Evolutionary conservation across 495 filamentous ascomycete species (phyloP).

Genomic region (Aspergillus funiculosus): DNA sequence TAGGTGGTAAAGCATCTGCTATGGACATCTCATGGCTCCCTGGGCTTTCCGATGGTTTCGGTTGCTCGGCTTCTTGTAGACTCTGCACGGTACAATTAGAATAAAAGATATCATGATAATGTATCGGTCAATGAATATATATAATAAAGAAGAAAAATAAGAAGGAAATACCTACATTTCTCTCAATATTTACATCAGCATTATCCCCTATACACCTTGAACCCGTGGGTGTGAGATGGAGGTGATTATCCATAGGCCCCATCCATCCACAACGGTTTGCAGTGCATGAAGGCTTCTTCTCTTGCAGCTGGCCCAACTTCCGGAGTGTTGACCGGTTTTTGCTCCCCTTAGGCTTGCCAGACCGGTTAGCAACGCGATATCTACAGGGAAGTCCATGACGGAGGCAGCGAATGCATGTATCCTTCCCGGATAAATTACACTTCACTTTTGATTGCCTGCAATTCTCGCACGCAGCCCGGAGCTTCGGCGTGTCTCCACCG

Average conservation of each 20-base stretch:
- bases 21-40: conserved; percentile 13
- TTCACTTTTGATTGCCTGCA: conserved; percentile 47
- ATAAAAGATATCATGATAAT: not conserved
- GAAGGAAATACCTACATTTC: not conserved
- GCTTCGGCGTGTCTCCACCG: conserved; percentile 31
- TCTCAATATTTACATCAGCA: not conserved
- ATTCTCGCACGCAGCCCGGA: conserved; percentile 44
- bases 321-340: conserved; percentile 43
- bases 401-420: conserved; percentile 39
- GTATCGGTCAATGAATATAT: not conserved
- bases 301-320: conserved; percentile 39
- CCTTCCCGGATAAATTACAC: conserved; percentile 40
- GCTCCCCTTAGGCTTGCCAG: conserved; percentile 45
- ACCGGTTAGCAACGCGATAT: conserved; percentile 43
- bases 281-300: conserved; percentile 24
- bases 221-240: no score
- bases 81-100: not conserved
- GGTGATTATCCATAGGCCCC: no score
- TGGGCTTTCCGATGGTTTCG: conserved; percentile 17
- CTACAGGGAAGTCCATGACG: conserved; percentile 42
- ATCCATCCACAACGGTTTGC: no score
- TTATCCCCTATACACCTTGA: not conserved
- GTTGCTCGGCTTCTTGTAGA: conserved; percentile 7
- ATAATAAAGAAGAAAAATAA: not conserved
- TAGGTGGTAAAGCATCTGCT: no score